Base-by-base conservation (phyloP, 1,284 basidiomycete species). In the Tilletia indica region DNA sequence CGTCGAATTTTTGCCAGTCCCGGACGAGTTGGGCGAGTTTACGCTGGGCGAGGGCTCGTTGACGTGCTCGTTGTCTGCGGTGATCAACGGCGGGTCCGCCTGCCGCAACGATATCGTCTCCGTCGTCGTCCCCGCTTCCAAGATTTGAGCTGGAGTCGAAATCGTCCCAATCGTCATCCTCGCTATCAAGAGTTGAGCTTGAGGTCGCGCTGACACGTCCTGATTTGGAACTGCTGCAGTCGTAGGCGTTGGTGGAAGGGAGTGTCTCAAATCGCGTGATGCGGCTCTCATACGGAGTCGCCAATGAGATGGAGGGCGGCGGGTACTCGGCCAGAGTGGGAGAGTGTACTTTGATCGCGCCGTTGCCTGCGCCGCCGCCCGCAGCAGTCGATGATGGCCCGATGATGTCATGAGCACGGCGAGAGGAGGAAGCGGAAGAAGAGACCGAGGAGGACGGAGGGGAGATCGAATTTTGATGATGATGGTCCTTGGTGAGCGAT, bases 121-220 rank as follows among this genome's bases (percentile, higher is more conserved):
- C 72, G 0, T 73, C 72, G 54, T 81, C 67, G 74, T 25, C 61
- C 61, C 42, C 61, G 12, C 73, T 67, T 19, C 70, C 73, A 25
- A 67, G 14, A 3, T 1, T 45, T 14, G 42, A 45, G 42, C 6
- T 8, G 2, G 25, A 31, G 21, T n/a, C n/a, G n/a, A n/a, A n/a
- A n/a, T n/a, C n/a, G n/a, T n/a, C n/a, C n/a, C n/a, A n/a, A n/a
- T 73, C 72, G 54, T 81, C 67, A 74, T 25, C 61, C 61, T 64
- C 61, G 12, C 73, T 67, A 21, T 71, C 73, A 25, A 67, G 14
- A 3, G 6, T 45, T 14, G 42, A 45, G 42, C 6, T 8, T 31
- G 25, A 31, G 21, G 58, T 63, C 0, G 58, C 4, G 58, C 19
- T 34, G 36, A 31, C 3, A 3, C 2, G 51, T 1, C 51, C 51